Conservation (phyloP, 192 early-diverging fungal species). For the Coemansia sp. region DNA sequence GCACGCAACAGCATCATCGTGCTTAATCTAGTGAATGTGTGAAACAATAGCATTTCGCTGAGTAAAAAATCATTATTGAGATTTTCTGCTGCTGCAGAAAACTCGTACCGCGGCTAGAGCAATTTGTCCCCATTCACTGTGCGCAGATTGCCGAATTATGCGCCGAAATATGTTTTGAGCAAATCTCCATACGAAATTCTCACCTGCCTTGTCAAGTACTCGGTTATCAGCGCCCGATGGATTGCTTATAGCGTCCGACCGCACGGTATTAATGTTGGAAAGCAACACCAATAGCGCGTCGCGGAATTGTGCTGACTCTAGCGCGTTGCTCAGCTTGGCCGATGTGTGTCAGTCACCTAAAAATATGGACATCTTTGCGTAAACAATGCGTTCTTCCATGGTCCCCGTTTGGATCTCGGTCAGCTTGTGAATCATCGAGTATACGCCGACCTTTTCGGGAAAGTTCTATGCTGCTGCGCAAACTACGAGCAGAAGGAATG, state of each 20-base stretch:
- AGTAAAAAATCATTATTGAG: too few relatives aligned
- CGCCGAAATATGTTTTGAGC: constrained; percentile 19
- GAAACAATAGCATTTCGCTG: too few relatives aligned
- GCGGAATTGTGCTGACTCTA: constrained; percentile 27
- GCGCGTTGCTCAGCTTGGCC: constrained; percentile 19
- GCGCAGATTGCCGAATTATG: constrained; percentile 3
- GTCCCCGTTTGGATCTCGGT: constrained; percentile 17
- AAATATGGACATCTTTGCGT: constrained; percentile 30
- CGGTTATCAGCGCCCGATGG: constrained; percentile 24
- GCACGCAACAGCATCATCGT: neutral
- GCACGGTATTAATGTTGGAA: constrained; percentile 15
- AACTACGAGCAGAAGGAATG: constrained; percentile 9
- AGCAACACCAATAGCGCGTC: constrained; percentile 31
- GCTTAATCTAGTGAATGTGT: too few relatives aligned
- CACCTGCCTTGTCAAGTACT: constrained; percentile 31
- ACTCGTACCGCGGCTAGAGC: too few relatives aligned
- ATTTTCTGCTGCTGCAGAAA: too few relatives aligned
- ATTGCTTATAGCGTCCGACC: constrained; percentile 29
- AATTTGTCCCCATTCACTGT: too few relatives aligned
- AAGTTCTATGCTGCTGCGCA: constrained; percentile 15
- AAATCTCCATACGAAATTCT: constrained; percentile 27
- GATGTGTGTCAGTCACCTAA: constrained; percentile 28
- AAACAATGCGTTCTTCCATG: constrained; percentile 30
- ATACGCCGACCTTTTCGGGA: constrained; percentile 31
- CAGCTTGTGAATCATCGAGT: constrained; percentile 34